Percentiles rank a stretch among this genome's conserved stretches.
Evolutionary conservation across 768 basidiomycete genomes (phyloP).

Genomic region (Clitopilus hobsonii): DNA sequence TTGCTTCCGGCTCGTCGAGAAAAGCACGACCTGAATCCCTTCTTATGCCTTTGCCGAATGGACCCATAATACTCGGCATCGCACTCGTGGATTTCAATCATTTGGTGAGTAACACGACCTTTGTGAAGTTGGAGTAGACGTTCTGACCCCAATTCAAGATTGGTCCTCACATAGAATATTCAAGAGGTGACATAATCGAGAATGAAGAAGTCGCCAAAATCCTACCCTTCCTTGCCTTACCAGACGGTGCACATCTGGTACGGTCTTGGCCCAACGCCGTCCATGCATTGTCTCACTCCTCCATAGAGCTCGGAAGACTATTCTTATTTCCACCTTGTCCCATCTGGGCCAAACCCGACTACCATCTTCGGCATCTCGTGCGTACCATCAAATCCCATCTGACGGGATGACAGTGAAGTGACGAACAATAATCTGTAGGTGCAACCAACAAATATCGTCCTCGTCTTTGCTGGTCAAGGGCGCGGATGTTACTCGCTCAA

Average conservation of each 20-base stretch:
- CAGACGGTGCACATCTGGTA: conserved; percentile 95
- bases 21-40: conserved; percentile 81
- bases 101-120: conserved; percentile 49
- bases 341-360: conserved; percentile 59
- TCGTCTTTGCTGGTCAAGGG: conserved; percentile 72
- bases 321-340: conserved; percentile 91
- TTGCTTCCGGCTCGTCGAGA: conserved; percentile 56
- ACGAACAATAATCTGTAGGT: conserved; percentile 37
- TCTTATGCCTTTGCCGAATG: conserved; percentile 54
- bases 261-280: conserved; percentile 18
- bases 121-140: background rate
- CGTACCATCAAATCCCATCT: conserved; percentile 18
- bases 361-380: conserved; percentile 97
- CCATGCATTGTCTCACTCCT: conserved; percentile 2
- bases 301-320: conserved; percentile 85
- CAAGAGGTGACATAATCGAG: conserved; percentile 70
- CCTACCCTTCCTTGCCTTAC: conserved; percentile 92
- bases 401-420: background rate
- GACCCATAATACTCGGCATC: conserved; percentile 74
- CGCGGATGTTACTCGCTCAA: conserved; percentile 88
- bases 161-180: conserved; percentile 88
- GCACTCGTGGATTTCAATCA: conserved; percentile 96
- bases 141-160: conserved; percentile 52
- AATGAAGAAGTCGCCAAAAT: conserved; percentile 84
- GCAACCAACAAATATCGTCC: conserved; percentile 91